Evolutionary conservation across 306 rosid genomes (phyloP).

Genomic region (Arachis stenosperma): DNA sequence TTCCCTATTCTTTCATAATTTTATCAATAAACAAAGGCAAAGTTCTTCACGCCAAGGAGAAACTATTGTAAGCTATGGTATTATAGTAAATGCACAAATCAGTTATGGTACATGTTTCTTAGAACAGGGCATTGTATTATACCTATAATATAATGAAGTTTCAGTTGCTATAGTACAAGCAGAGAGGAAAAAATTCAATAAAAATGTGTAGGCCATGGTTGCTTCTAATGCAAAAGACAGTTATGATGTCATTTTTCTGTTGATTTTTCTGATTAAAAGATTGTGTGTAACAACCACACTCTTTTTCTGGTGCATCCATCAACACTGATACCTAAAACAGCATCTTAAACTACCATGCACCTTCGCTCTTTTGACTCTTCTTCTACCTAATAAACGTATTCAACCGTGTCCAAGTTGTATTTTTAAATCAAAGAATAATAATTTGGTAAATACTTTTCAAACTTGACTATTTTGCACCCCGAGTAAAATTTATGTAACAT

Average conservation of each 20-base stretch:
- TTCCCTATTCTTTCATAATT: too few relatives aligned
- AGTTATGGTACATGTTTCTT: neutral
- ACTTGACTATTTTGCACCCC: too few relatives aligned
- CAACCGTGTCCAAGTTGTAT: neutral
- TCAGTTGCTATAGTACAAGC: neutral
- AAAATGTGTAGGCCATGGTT: conserved; percentile 19
- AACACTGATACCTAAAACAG: conserved; percentile 24
- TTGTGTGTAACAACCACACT: conserved; percentile 3
- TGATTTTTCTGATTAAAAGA: conserved; percentile 1
- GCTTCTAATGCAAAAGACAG: neutral
- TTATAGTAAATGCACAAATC: neutral
- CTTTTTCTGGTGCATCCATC: conserved; percentile 25
- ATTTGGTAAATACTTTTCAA: too few relatives aligned
- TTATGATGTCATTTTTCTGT: conserved; percentile 29
- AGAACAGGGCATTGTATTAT: neutral
- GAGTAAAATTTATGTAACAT: too few relatives aligned
- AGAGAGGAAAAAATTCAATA: conserved; percentile 9
- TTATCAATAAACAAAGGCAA: neutral
- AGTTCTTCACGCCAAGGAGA: neutral
- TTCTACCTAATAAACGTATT: neutral
- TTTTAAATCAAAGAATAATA: too few relatives aligned
- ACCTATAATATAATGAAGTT: neutral
- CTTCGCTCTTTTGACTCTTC: neutral
- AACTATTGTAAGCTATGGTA: neutral
- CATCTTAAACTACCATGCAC: neutral